phyloP scores from a whole-genome alignment of 2,329 filamentous ascomycete species.

The Neoscytalidium dimidiatum region DNA sequence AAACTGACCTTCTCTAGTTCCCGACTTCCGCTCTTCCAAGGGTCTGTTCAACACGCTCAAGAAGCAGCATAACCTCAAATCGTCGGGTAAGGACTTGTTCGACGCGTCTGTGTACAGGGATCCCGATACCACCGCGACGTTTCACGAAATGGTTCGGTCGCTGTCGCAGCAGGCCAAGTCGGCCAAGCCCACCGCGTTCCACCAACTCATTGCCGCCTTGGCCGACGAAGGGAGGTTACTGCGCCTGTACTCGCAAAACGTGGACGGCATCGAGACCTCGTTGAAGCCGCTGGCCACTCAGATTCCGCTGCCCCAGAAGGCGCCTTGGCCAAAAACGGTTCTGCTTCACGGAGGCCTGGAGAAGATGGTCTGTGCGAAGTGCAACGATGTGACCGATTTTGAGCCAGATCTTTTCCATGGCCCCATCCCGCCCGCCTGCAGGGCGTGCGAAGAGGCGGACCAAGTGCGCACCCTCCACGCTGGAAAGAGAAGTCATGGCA shows the following conservation, averaged over 20 bases:
- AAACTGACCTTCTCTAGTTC: conserved; percentile 58
- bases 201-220: conserved; percentile 88
- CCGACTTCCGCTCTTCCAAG: conserved; percentile 90
- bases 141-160: conserved; percentile 94
- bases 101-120: conserved; percentile 97
- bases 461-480: conserved; percentile 71
- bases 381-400: conserved; percentile 74
- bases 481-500: conserved; percentile 89
- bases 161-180: conserved; percentile 76
- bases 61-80: conserved; percentile 85
- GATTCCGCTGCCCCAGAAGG: conserved; percentile 80
- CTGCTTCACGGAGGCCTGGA: conserved; percentile 91
- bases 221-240: conserved; percentile 84
- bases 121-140: conserved; percentile 81
- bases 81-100: conserved; percentile 92
- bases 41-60: conserved; percentile 86
- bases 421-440: conserved; percentile 78
- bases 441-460: conserved; percentile 73
- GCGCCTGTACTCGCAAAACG: conserved; percentile 94
- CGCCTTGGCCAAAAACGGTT: conserved; percentile 89
- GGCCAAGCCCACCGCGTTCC: conserved; percentile 83
- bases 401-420: conserved; percentile 79
- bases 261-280: conserved; percentile 89
- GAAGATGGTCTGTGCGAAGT: conserved; percentile 98
- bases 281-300: conserved; percentile 77